Evolutionary conservation across 164 flowering plant genomes (phyloP), one percentile per base, ranked within the genome.

Genomic region (Vitis cinerea): DNA sequence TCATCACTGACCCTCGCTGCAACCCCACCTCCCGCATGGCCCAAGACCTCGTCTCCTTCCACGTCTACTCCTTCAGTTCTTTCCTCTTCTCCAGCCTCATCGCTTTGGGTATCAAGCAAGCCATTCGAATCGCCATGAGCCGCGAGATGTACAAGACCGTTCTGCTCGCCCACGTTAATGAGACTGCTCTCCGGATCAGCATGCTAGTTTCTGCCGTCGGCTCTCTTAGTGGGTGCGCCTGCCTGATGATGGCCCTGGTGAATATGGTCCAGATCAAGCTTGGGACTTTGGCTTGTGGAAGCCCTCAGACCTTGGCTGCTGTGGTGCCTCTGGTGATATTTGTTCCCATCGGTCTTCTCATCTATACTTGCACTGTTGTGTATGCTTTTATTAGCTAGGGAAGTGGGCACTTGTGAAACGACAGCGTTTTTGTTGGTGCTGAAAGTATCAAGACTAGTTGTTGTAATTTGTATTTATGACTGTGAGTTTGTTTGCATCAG

Each of bases 1-100:
- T 88, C 30, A 72, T 82, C 59, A 17, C 60, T 31, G 72, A 82
- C 72, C 72, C 78, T 14, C 12, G 47, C n/a, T 92, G 92, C 84
- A 0, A 48, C 17, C 75, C 96, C 37, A 29, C 58, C 3, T 23
- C 71, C 30, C 9, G 56, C 6, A 27, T 67, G 9, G 85, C 85
- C 10, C 86, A 86, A 63, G 58, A 82, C 66, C 78, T 94, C 59
- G 78, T 94, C 61, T 15, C 91, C 69, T 94, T 87, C 86, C 97
- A 94, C 50, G 93, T 94, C 60, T 90, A 80, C 88, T 88, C 97
- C 70, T 91, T 94, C 85, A 75, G 84, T 74, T 95, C 84, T 67
- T 93, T 95, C 83, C 96, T 95, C 75, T 91, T 93, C 83, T 95
- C 99, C 75, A 86, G 90, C 84, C 80, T 95, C 70, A 49, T 93